Percentiles rank a stretch among this genome's conserved stretches.
Evolutionary conservation across 208 protist species (phyloP).

Genomic region (Crithidia sp.): DNA sequence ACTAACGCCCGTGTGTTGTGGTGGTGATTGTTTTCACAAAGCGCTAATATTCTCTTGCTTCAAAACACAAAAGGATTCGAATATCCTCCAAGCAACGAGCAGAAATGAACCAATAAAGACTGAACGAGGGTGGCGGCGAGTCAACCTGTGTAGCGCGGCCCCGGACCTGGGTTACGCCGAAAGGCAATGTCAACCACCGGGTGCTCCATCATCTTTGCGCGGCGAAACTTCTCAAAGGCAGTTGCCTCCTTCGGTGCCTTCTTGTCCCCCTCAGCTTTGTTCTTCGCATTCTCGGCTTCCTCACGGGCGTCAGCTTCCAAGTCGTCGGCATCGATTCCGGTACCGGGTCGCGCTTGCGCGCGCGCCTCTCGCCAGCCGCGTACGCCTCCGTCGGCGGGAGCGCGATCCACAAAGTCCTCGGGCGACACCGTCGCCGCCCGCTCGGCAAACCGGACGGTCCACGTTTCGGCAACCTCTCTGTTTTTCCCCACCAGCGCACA

Average conservation of each 20-base stretch:
- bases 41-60: too few relatives aligned
- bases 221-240: slow-evolving; percentile 56
- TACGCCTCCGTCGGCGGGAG: slow-evolving; percentile 15
- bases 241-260: slow-evolving; percentile 30
- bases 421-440: slow-evolving; percentile 48
- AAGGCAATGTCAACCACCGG: slow-evolving; percentile 72
- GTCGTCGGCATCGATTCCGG: slow-evolving; percentile 73
- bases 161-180: slow-evolving; percentile 42
- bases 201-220: slow-evolving; percentile 74
- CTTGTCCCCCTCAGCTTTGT: neutral
- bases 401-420: slow-evolving; percentile 57
- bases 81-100: too few relatives aligned
- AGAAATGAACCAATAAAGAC: too few relatives aligned
- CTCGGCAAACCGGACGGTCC: slow-evolving; percentile 78
- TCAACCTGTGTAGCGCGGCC: slow-evolving; percentile 83
- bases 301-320: slow-evolving; percentile 46
- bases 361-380: slow-evolving; percentile 38
- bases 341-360: slow-evolving; percentile 46
- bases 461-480: slow-evolving; percentile 55
- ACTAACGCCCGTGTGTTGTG: too few relatives aligned
- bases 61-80: too few relatives aligned
- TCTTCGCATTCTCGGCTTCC: slow-evolving; percentile 15
- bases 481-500: slow-evolving; percentile 64
- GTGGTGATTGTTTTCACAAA: too few relatives aligned
- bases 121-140: neutral